These are phyloP conservation scores for Colletotrichum sansevieriae DNA, from an alignment of 2,329 filamentous ascomycete genomes.

Conservation along the genomic window DNA sequence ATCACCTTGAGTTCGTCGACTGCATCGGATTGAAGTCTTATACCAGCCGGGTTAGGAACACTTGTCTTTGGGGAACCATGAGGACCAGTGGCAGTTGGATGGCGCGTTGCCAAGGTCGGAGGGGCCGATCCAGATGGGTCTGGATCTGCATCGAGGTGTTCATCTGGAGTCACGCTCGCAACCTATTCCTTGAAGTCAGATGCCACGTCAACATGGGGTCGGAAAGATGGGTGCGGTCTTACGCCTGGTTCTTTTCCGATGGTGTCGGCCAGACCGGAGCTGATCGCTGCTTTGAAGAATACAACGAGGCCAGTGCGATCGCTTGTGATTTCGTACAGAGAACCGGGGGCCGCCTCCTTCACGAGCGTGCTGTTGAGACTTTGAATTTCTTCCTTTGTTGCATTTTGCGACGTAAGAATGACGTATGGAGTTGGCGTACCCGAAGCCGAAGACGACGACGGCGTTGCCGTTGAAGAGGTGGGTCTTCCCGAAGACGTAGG, in stretches of 20 bases:
- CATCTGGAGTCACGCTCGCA: not conserved
- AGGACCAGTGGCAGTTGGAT: not conserved
- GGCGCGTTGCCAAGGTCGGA: not conserved
- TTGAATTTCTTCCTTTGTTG: constrained; percentile 5
- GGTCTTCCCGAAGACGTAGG: not conserved
- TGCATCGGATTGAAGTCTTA: constrained; percentile 1
- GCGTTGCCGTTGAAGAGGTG: not conserved
- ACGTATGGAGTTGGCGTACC: not conserved
- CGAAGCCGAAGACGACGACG: constrained; percentile 3
- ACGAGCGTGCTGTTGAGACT: constrained; percentile 3
- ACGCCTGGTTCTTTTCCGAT: constrained; percentile 7
- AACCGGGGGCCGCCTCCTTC: not conserved
- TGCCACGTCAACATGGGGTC: too few relatives aligned
- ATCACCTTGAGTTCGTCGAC: constrained; percentile 25
- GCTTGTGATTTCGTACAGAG: not conserved
- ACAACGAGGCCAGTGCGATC: constrained; percentile 16
- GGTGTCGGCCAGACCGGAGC: not conserved
- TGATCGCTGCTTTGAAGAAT: constrained; percentile 26
- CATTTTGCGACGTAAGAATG: not conserved
- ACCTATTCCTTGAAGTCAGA: not conserved
- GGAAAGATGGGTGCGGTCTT: not conserved
- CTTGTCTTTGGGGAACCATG: not conserved
- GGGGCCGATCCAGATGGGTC: not conserved
- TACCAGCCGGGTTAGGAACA: not conserved
- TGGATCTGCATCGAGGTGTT: not conserved